These are phyloP conservation scores for Onygenales sp. DNA, from an alignment of 2,329 filamentous ascomycete genomes.

Conservation along the genomic window DNA sequence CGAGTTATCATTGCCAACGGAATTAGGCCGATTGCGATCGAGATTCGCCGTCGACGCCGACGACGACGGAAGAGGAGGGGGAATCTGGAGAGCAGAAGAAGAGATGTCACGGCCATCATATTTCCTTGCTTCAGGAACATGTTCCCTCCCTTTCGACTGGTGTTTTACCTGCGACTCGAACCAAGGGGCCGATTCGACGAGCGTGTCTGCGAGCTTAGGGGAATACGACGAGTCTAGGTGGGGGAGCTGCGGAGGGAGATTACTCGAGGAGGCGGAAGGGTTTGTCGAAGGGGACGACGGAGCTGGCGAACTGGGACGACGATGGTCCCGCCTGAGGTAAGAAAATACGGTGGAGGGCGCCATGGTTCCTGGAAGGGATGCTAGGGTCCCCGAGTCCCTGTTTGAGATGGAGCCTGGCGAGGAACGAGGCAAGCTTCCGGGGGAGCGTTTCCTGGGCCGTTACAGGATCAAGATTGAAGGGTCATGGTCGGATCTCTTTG, in stretches of 20 bases:
- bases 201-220: conserved; percentile 18
- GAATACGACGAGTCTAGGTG: conserved; percentile 15
- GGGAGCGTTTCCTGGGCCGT: background rate
- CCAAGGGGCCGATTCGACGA: conserved; percentile 17
- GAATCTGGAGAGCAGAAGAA: too few species aligned
- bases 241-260: background rate
- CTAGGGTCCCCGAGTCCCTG: too few species aligned
- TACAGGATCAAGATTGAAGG: conserved; percentile 1
- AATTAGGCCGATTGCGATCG: background rate
- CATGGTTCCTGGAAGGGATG: conserved; percentile 2
- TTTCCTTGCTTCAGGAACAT: background rate
- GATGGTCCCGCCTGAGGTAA: conserved; percentile 14
- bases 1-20: background rate
- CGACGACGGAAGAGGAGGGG: too few species aligned
- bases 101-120: background rate
- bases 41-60: background rate
- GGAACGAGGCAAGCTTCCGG: background rate
- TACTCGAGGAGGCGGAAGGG: conserved; percentile 24
- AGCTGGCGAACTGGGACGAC: conserved; percentile 9
- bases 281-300: conserved; percentile 5
- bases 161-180: conserved; percentile 4
- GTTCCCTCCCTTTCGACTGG: background rate
- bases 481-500: background rate
- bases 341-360: conserved; percentile 13
- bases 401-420: too few species aligned